Percentiles rank a stretch among this genome's conserved stretches.
Evolutionary conservation across 176 grass and related monocot species (phyloP).

Genomic region (Sorghum bicolor): Sorghum_bicolor_NCBIv3 NC_012875.2:36779001-36779500

Average conservation of each 20-base stretch:
- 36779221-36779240: conserved; percentile 57
- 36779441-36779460: no score
- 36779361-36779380: no score
- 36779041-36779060: conserved; percentile 93
- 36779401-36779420: no score
- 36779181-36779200: conserved; percentile 73
- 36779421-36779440: no score
- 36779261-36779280: conserved; percentile 84
- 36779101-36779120: conserved; percentile 65
- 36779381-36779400: no score
- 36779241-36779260: conserved; percentile 69
- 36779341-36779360: no score
- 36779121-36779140: conserved; percentile 46
- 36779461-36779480: no score
- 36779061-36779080: conserved; percentile 85
- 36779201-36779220: conserved; percentile 75
- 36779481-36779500: no score
- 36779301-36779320: conserved; percentile 76
- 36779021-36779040: conserved; percentile 94
- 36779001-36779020: conserved; percentile 92
- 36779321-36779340: no score
- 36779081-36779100: conserved; percentile 86
- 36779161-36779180: conserved; percentile 90
- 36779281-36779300: conserved; percentile 69
- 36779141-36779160: conserved; percentile 84